Percentiles rank a stretch among this genome's conserved stretches.
Evolutionary conservation across 805 yeast species (phyloP).

Genomic region (Pichia manshurica): DNA sequence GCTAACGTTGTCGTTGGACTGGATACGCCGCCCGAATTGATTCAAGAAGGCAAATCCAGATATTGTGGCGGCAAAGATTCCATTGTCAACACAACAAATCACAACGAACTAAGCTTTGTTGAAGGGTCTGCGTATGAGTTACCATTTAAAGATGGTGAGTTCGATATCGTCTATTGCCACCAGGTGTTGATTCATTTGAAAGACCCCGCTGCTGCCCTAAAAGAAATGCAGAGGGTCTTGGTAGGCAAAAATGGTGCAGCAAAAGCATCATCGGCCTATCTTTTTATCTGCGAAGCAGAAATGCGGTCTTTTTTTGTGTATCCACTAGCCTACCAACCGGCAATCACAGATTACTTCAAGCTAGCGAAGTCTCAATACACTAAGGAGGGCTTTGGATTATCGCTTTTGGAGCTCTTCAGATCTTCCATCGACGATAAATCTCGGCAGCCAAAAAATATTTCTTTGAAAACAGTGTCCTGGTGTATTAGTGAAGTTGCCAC

Average conservation of each 20-base stretch:
- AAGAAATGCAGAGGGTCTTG: constrained; percentile 34
- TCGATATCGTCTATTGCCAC: constrained; percentile 36
- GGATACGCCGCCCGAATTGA: constrained; percentile 22
- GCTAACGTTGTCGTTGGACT: constrained; percentile 31
- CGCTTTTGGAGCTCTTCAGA: neutral
- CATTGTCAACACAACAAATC: neutral
- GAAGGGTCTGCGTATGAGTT: constrained; percentile 30
- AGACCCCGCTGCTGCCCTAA: constrained; percentile 31
- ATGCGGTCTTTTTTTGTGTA: constrained; percentile 6
- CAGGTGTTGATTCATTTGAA: constrained; percentile 35
- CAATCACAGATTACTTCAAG: neutral
- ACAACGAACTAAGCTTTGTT: constrained; percentile 19
- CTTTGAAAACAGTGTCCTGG: constrained; percentile 1
- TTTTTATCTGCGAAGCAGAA: constrained; percentile 30
- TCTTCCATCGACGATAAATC: too few species aligned
- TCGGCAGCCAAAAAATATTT: neutral
- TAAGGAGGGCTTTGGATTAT: neutral
- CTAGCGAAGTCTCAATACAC: neutral
- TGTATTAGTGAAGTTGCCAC: neutral
- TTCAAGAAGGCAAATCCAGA: neutral
- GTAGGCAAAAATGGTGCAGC: constrained; percentile 30
- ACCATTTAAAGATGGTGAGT: constrained; percentile 32
- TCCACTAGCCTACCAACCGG: constrained; percentile 1
- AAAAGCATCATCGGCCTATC: too few species aligned
- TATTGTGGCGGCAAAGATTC: neutral